phyloP scores from a whole-genome alignment of 2,329 filamentous ascomycete genomes.

The Fusarium ramigenum region DNA sequence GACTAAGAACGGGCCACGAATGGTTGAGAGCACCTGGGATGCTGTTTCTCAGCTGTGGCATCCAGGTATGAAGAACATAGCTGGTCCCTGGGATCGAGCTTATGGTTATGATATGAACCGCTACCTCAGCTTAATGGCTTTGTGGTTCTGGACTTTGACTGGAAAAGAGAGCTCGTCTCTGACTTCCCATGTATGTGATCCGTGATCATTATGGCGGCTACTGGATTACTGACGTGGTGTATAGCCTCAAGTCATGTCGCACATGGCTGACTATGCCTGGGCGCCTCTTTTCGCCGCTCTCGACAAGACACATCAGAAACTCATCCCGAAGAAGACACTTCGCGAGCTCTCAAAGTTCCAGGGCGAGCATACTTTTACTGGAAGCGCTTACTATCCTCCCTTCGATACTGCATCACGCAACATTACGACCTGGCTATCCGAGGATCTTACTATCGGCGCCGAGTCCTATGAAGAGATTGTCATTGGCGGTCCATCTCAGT shows the following conservation, averaged over 20 bases:
- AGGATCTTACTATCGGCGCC: conserved; percentile 67
- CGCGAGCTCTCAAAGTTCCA: conserved; percentile 56
- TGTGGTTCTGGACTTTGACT: conserved; percentile 67
- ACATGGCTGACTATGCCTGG: conserved; percentile 67
- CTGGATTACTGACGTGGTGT: neutral
- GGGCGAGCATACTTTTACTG: conserved; percentile 62
- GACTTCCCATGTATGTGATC: neutral
- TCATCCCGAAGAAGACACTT: conserved; percentile 55
- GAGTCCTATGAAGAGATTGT: conserved; percentile 66
- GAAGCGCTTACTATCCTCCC: conserved; percentile 65
- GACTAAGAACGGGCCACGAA: conserved; percentile 58
- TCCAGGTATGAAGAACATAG: conserved; percentile 66
- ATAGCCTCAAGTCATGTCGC: conserved; percentile 63
- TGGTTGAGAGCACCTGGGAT: conserved; percentile 64
- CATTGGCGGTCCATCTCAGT: conserved; percentile 63
- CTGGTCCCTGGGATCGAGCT: conserved; percentile 70
- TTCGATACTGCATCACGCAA: conserved; percentile 66
- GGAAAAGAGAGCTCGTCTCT: conserved; percentile 57
- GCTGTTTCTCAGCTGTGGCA: conserved; percentile 64
- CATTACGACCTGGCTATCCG: conserved; percentile 66
- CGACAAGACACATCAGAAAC: conserved; percentile 57
- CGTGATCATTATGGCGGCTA: accelerated
- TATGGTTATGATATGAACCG: conserved; percentile 73
- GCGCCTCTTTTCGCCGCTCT: conserved; percentile 66
- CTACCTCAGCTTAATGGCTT: conserved; percentile 66